A percentile compares a stretch with the other conserved stretches of the same genome.
Conservation (phyloP, 2,329 filamentous ascomycete genomes). For the Herpomyces periplanetae region DNA sequence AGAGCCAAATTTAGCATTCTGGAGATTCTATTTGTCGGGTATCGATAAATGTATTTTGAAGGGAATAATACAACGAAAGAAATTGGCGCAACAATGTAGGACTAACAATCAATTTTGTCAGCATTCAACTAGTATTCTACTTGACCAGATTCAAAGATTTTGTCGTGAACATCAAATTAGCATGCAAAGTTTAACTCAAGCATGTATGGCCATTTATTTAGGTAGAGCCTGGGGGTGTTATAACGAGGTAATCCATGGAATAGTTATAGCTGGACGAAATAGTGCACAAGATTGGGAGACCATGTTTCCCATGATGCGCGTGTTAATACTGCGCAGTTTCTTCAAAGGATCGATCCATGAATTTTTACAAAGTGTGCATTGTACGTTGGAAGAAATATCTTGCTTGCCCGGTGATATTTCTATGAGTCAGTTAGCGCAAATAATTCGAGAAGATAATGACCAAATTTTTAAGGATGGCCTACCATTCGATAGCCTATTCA, state of each 20-base stretch:
- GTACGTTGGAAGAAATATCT: conserved; percentile 20
- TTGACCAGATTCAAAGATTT: conserved; percentile 13
- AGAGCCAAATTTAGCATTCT: conserved; percentile 18
- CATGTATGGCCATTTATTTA: conserved; percentile 33
- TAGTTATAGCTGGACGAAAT: conserved; percentile 51
- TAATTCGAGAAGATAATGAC: conserved; percentile 27
- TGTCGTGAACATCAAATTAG: conserved; percentile 28
- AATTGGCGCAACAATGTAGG: conserved; percentile 1
- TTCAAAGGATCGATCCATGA: conserved; percentile 23
- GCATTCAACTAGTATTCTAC: conserved; percentile 9
- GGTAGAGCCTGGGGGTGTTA: conserved; percentile 17
- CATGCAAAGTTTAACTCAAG: conserved; percentile 32
- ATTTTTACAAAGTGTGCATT: conserved; percentile 32
- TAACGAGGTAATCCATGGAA: conserved; percentile 42
- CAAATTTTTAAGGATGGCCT: conserved; percentile 10
- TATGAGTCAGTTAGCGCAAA: conserved; percentile 31
- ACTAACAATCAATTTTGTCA: conserved; percentile 10
- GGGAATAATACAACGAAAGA: conserved; percentile 5
- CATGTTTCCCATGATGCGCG: conserved; percentile 75
- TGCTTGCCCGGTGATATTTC: too few species aligned
- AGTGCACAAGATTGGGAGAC: conserved; percentile 22
- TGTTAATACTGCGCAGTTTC: conserved; percentile 29
- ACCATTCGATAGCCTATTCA: conserved; percentile 24
- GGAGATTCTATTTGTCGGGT: conserved; percentile 23
- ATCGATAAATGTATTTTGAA: conserved; percentile 9